A percentile compares a stretch with the other conserved stretches of the same genome.
Conservation (phyloP, 2,329 filamentous ascomycete genomes). For the Epichloe gansuensis region DNA sequence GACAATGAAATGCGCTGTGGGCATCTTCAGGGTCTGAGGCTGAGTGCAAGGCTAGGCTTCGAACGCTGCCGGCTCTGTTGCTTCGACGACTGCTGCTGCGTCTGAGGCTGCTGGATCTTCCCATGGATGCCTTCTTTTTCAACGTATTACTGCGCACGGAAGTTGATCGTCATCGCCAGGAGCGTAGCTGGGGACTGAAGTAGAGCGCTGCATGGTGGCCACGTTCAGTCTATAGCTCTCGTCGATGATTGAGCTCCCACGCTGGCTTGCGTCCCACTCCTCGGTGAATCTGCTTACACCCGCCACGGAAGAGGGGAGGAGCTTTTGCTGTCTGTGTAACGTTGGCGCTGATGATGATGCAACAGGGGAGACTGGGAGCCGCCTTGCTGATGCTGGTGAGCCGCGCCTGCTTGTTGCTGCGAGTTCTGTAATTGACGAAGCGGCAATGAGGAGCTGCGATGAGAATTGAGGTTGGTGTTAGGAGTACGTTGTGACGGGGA, state of each 20-base stretch:
- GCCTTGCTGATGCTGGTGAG: constrained; percentile 4
- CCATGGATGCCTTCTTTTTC: constrained; percentile 77
- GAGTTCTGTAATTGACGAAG: constrained; percentile 3
- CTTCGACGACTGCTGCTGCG: constrained; percentile 72
- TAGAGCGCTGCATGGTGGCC: constrained; percentile 44
- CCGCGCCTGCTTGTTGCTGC: constrained; percentile 7
- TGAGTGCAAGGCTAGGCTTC: constrained; percentile 63
- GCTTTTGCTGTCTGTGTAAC: neutral
- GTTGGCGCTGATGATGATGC: constrained; percentile 12
- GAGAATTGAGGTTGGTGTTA: constrained; percentile 7
- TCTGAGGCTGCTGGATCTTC: constrained; percentile 60
- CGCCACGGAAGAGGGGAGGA: neutral
- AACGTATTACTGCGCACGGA: constrained; percentile 55
- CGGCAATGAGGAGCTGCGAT: constrained; percentile 6
- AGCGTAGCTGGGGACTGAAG: constrained; percentile 44
- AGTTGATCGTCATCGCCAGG: constrained; percentile 31
- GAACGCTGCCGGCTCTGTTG: constrained; percentile 74
- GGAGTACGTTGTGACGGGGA: constrained; percentile 7
- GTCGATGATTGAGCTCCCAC: constrained; percentile 52
- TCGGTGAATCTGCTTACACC: constrained; percentile 47
- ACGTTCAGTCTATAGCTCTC: constrained; percentile 19
- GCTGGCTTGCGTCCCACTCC: constrained; percentile 58
- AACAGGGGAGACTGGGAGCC: constrained; percentile 9
- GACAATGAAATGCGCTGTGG: constrained; percentile 80
- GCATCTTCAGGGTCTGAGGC: constrained; percentile 54